phyloP scores from a whole-genome alignment of 805 yeast species.

The Candida tibetensis region DNA sequence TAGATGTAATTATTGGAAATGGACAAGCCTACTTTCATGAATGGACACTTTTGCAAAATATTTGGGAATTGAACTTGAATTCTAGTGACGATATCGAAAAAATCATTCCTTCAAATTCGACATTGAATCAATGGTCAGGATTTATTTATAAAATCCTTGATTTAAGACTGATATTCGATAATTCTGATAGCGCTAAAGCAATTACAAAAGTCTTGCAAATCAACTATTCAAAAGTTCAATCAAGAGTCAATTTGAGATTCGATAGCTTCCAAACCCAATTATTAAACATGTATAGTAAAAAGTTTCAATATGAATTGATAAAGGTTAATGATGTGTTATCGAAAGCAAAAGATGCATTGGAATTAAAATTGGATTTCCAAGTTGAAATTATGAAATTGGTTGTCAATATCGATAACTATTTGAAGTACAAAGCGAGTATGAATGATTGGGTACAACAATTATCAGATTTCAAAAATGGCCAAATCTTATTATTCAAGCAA shows the following conservation, averaged over 20 bases:
- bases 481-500: slow-evolving; percentile 39
- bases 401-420: slow-evolving; percentile 30
- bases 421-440: slow-evolving; percentile 7
- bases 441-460: slow-evolving; percentile 18
- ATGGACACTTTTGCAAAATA: slow-evolving; percentile 56
- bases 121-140: slow-evolving; percentile 46
- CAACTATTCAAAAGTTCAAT: slow-evolving; percentile 52
- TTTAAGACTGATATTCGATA: slow-evolving; percentile 49
- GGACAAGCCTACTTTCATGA: slow-evolving; percentile 38
- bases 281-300: slow-evolving; percentile 37
- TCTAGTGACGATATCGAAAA: slow-evolving; percentile 35
- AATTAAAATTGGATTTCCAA: slow-evolving; percentile 36
- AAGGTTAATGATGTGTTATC: slow-evolving; percentile 29
- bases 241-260: slow-evolving; percentile 50
- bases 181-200: slow-evolving; percentile 34
- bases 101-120: slow-evolving; percentile 17
- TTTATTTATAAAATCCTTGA: slow-evolving; percentile 42
- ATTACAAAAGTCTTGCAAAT: slow-evolving; percentile 42
- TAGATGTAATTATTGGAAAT: slow-evolving; percentile 30
- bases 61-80: slow-evolving; percentile 54
- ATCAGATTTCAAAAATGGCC: slow-evolving; percentile 19
- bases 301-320: slow-evolving; percentile 30
- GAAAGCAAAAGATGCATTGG: slow-evolving; percentile 25
- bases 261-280: slow-evolving; percentile 57
- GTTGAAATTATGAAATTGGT: slow-evolving; percentile 37